Evolutionary conservation across 192 early-diverging fungal genomes (phyloP).

Genomic region (Tieghemiomyces parasiticus): DNA sequence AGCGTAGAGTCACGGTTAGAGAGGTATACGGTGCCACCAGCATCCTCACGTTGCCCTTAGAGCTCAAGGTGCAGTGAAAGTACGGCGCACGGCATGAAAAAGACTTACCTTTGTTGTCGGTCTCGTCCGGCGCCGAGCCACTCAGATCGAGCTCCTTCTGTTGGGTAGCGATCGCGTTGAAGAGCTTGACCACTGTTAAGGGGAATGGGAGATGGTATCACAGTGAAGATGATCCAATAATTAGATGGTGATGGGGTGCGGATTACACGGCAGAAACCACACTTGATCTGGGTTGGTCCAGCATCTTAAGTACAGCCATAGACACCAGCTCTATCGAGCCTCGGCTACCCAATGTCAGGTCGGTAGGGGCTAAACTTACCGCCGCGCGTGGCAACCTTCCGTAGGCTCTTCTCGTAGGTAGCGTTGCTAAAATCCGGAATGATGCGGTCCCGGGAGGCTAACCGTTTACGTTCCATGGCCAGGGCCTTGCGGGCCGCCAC

Average conservation of each 20-base stretch:
- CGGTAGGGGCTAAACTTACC: conserved; percentile 38
- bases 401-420: conserved; percentile 77
- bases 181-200: conserved; percentile 69
- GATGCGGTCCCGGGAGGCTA: conserved; percentile 51
- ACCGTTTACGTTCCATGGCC: conserved; percentile 49
- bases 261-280: conserved; percentile 4
- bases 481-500: conserved; percentile 66
- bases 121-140: conserved; percentile 30
- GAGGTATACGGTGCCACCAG: too few species aligned
- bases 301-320: neutral
- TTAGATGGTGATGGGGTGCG: neutral
- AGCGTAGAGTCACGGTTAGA: too few species aligned
- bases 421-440: conserved; percentile 56
- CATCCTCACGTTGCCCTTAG: too few species aligned
- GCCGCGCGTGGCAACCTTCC: conserved; percentile 83
- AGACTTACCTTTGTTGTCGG: conserved; percentile 35
- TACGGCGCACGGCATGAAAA: conserved; percentile 29
- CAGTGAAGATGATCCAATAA: conserved; percentile 11
- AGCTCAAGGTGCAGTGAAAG: too few species aligned
- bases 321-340: neutral
- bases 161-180: conserved; percentile 83
- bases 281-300: conserved; percentile 9
- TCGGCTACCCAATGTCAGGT: too few species aligned
- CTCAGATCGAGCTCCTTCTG: conserved; percentile 45
- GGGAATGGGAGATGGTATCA: conserved; percentile 10